Evolutionary conservation across 495 filamentous ascomycete genomes (phyloP).

Genomic region (Tetracladium setigerum): DNA sequence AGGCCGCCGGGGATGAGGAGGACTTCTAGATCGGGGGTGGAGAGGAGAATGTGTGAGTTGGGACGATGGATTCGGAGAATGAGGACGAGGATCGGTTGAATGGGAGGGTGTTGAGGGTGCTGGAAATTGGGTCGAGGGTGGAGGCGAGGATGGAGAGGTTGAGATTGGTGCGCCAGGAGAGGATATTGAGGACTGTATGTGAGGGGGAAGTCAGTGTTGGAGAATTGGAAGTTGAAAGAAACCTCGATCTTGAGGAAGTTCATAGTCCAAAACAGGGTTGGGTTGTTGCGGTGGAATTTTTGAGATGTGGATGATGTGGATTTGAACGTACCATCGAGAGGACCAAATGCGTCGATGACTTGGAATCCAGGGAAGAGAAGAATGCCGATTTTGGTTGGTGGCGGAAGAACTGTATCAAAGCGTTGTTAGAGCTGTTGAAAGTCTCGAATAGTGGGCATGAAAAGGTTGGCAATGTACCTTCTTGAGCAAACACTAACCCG

Average conservation of each 20-base stretch:
- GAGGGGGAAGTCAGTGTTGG: no score
- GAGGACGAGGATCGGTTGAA: conserved; percentile 16
- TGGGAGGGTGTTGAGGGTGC: conserved; percentile 3
- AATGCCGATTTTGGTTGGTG: conserved; percentile 9
- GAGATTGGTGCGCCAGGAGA: conserved; percentile 32
- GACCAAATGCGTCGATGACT: conserved; percentile 48
- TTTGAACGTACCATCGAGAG: conserved; percentile 36
- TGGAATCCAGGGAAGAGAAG: conserved; percentile 41
- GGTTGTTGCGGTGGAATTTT: no score
- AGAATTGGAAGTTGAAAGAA: no score
- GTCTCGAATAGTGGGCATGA: no score
- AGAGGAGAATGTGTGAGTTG: conserved; percentile 53
- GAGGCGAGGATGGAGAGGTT: conserved; percentile 42
- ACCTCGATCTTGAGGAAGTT: no score
- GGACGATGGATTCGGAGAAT: conserved; percentile 40
- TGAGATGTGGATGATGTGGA: no score
- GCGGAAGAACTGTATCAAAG: background rate
- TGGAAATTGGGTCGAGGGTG: conserved; percentile 42
- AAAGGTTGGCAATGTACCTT: no score
- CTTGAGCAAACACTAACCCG: no score
- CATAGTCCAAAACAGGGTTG: no score
- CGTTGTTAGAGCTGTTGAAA: no score
- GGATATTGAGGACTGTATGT: conserved; percentile 42
- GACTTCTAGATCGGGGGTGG: conserved; percentile 47
- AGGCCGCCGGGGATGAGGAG: conserved; percentile 59